Conservation (phyloP, 805 yeast genomes). For the Ogataea naganishii region DNA sequence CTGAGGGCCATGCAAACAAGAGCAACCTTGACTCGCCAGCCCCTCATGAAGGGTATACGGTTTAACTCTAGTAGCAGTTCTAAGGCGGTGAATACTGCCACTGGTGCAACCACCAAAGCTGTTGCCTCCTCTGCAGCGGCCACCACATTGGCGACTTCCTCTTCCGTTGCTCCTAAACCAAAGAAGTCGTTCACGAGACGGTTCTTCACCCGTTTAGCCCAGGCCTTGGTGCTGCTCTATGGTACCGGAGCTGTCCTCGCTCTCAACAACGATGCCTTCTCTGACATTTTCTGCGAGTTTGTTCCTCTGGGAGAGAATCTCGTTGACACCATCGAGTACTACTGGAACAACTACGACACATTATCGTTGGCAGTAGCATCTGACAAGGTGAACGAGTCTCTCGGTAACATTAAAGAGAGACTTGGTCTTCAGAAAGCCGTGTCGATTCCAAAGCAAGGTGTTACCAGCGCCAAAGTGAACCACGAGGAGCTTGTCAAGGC, state of each 20-base stretch:
- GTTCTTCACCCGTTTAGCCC: too few relatives aligned
- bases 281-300: slow-evolving; percentile 52
- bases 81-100: too few relatives aligned
- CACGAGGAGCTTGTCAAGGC: slow-evolving; percentile 7
- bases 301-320: slow-evolving; percentile 56
- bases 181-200: too few relatives aligned
- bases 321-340: slow-evolving; percentile 39
- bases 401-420: slow-evolving; percentile 28
- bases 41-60: too few relatives aligned
- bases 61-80: too few relatives aligned
- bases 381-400: slow-evolving; percentile 15
- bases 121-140: too few relatives aligned
- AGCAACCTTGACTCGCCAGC: too few relatives aligned
- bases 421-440: slow-evolving; percentile 31
- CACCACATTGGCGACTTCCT: too few relatives aligned
- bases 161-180: too few relatives aligned
- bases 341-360: slow-evolving; percentile 16
- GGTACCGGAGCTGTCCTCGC: slow-evolving; percentile 55
- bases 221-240: too few relatives aligned
- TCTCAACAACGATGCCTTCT: slow-evolving; percentile 46
- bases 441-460: slow-evolving; percentile 30
- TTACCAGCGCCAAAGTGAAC: slow-evolving; percentile 24
- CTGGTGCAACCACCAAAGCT: too few relatives aligned
- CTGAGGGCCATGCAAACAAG: too few relatives aligned
- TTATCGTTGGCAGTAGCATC: slow-evolving; percentile 6